phyloP scores from a whole-genome alignment of 106 monocot species.

The Dendrobium huoshanense region DNA sequence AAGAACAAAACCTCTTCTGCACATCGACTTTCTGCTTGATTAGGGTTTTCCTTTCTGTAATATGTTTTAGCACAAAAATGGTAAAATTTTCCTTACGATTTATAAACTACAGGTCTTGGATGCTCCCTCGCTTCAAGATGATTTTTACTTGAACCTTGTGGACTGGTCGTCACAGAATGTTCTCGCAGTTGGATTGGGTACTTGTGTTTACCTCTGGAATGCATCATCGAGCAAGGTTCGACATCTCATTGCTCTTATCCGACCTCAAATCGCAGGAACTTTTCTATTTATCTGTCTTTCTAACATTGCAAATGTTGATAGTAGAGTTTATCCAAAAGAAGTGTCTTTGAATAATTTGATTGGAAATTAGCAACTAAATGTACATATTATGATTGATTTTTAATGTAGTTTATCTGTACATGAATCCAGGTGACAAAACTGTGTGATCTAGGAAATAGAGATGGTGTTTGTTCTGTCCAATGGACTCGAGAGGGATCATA shows the following conservation, averaged over 20 bases:
- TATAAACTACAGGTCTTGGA: constrained; percentile 61
- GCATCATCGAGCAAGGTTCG: constrained; percentile 88
- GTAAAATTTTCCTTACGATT: not conserved
- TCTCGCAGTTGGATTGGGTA: constrained; percentile 86
- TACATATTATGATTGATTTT: not conserved
- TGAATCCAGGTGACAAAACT: constrained; percentile 75
- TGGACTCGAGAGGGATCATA: constrained; percentile 96
- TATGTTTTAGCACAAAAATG: not conserved
- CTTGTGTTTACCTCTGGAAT: constrained; percentile 91
- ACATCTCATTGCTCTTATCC: not conserved
- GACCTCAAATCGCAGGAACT: not conserved
- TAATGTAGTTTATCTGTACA: not conserved
- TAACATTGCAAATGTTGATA: not conserved
- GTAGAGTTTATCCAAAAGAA: not conserved
- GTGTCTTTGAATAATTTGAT: not conserved
- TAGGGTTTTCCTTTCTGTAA: not conserved
- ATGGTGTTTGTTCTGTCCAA: constrained; percentile 78
- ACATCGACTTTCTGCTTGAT: not conserved
- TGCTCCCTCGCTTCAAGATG: constrained; percentile 93
- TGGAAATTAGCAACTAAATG: not conserved
- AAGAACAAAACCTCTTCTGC: not conserved
- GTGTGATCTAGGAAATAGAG: constrained; percentile 81
- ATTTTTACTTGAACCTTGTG: constrained; percentile 94
- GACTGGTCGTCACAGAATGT: constrained; percentile 97
- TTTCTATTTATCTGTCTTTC: not conserved